phyloP scores from a whole-genome alignment of 202 grass and related monocot genomes.

The Panicum hallii region DNA sequence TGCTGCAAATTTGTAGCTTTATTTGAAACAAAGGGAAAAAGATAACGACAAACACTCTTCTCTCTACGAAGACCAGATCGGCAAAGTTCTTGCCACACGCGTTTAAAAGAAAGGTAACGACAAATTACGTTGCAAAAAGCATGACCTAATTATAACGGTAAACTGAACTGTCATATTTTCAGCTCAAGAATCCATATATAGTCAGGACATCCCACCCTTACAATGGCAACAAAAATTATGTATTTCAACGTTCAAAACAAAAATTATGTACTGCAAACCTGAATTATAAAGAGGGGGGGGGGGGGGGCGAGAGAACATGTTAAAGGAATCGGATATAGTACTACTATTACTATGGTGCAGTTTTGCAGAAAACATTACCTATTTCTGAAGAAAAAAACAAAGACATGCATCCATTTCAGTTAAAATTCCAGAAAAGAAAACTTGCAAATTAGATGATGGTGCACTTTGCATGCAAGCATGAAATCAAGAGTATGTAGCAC shows the following conservation, averaged over 20 bases:
- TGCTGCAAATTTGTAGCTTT: neutral
- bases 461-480: neutral
- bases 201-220: neutral
- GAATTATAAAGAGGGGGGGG: neutral
- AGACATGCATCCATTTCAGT: too few relatives aligned
- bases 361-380: neutral
- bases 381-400: neutral
- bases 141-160: neutral
- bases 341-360: neutral
- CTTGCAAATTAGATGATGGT: neutral
- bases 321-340: neutral
- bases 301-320: neutral
- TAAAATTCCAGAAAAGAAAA: neutral
- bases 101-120: neutral
- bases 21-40: neutral
- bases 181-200: neutral
- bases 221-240: conserved; percentile 9
- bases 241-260: neutral
- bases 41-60: neutral
- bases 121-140: neutral
- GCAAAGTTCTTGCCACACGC: too few relatives aligned
- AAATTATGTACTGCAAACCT: neutral
- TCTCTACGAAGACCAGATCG: too few relatives aligned
- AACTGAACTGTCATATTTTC: neutral
- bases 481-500: neutral